Evolutionary conservation across 495 filamentous ascomycete species (phyloP).

Genomic region (Tuber microsphaerosporum): DNA sequence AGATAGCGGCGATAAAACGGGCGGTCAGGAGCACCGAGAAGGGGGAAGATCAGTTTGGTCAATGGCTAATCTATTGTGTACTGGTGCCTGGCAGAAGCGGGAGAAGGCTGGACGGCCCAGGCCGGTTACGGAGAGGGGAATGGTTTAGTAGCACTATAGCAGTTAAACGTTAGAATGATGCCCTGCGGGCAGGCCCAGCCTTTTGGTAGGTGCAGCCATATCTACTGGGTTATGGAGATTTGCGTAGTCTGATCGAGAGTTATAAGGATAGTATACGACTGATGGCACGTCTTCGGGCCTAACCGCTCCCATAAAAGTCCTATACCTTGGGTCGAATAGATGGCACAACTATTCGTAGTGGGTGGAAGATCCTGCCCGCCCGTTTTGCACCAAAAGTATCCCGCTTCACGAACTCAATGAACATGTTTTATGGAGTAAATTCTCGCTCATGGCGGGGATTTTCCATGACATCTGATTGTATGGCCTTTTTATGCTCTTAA

Average conservation of each 20-base stretch:
- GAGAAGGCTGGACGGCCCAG: not conserved
- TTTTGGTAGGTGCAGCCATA: not conserved
- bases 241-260: not conserved
- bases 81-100: not conserved
- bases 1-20: not conserved
- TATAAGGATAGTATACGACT: not conserved
- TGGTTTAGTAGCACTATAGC: not conserved
- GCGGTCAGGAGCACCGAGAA: not conserved
- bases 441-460: too few relatives aligned
- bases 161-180: not conserved
- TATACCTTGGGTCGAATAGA: not conserved
- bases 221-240: not conserved
- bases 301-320: not conserved
- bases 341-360: too few relatives aligned
- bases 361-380: too few relatives aligned
- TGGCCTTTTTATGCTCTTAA: too few relatives aligned
- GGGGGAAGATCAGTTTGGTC: not conserved
- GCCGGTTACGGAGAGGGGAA: not conserved
- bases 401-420: too few relatives aligned
- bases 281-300: not conserved
- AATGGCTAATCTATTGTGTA: not conserved
- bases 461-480: too few relatives aligned
- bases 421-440: too few relatives aligned
- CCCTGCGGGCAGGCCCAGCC: not conserved
- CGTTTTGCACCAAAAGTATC: too few relatives aligned